Evolutionary conservation across 768 basidiomycete genomes (phyloP), one percentile per base, ranked within the genome.

Genomic region (Lactarius indigo): DNA sequence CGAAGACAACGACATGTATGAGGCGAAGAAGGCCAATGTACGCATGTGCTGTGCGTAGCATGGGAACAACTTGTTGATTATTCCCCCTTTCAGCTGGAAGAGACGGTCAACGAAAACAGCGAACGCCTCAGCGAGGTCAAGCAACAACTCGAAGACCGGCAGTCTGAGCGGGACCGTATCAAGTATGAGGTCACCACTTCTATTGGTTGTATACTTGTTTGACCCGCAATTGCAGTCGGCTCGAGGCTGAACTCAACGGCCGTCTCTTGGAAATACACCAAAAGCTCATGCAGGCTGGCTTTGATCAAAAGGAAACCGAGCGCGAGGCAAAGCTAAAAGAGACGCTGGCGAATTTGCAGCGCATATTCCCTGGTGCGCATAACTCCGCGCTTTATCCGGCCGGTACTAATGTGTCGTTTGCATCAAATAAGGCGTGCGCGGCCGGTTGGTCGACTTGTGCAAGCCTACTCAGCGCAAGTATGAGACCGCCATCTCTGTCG

Each of bases 401-500:
- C 17, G n/a, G n/a, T 47, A 13, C 30, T 33, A 37, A 64, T 54
- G 13, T 66, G 17, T 17, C 31, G 60, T 23, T 54, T 33, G 6
- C 41, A 37, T 23, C n/a, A 23, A 65, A 30, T 31, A 61, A 92
- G 94, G 95, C 71, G 96, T 98, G 5, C 87, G 93, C 18, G 97
- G 97, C 1, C 87, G 97, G 20, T 87, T 98, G 3, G 84, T 94
- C 31, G 97, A 98, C 75, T 82, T 98, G 8, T 98, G 96, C 80
- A 94, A 96, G 74, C 96, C 97, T 6, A 92, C 91, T 2, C 88
- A 90, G 61, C 84, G 90, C 63, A 96, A 96, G 76, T 98, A 96
- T 74, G 92, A 97, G 74, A 85, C 86, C 0, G 94, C 97, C 0
- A 92, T 99, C 15, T 88, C 91, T 1, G 93, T 95, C 37, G 87